Percentiles rank a stretch among this genome's conserved stretches.
phyloP scores from a whole-genome alignment of 495 filamentous ascomycete genomes.

The Cetradonia linearis region DNA sequence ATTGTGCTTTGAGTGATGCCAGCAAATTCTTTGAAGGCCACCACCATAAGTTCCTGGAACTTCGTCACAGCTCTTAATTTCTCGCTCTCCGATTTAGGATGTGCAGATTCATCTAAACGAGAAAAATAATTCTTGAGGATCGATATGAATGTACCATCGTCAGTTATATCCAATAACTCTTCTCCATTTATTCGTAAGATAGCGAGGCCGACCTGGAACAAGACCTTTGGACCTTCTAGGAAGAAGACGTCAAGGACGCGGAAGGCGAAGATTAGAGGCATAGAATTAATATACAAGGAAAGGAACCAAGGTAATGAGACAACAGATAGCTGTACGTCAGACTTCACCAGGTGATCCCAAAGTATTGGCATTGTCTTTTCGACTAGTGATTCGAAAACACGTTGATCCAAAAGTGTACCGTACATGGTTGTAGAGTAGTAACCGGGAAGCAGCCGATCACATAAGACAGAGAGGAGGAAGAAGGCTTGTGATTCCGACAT shows the following conservation, averaged over 20 bases:
- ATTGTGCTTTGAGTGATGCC: conserved; percentile 90
- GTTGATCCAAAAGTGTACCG: conserved; percentile 89
- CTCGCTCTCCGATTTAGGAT: conserved; percentile 86
- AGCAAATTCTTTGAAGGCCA: conserved; percentile 95
- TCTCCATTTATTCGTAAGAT: conserved; percentile 97
- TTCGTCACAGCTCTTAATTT: conserved; percentile 86
- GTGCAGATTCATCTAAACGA: conserved; percentile 85
- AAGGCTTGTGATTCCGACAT: conserved; percentile 96
- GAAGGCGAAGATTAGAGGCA: conserved; percentile 96
- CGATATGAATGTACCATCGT: conserved; percentile 94
- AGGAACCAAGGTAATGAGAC: conserved; percentile 97
- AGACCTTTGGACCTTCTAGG: conserved; percentile 90
- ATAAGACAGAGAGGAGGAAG: conserved; percentile 83
- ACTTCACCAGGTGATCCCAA: conserved; percentile 92
- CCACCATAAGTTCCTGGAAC: conserved; percentile 97
- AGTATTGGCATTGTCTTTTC: conserved; percentile 98
- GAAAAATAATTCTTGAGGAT: conserved; percentile 92
- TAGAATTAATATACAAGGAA: conserved; percentile 96
- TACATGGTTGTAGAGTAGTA: conserved; percentile 99
- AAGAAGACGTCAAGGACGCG: conserved; percentile 96
- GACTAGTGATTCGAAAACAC: conserved; percentile 91
- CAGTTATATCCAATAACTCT: conserved; percentile 87
- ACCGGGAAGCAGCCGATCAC: conserved; percentile 84
- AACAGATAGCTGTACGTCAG: conserved; percentile 95
- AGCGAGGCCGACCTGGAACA: conserved; percentile 92